Base-by-base conservation (phyloP, 2,329 filamentous ascomycete species). In the Arthrocladium fulminans region DNA sequence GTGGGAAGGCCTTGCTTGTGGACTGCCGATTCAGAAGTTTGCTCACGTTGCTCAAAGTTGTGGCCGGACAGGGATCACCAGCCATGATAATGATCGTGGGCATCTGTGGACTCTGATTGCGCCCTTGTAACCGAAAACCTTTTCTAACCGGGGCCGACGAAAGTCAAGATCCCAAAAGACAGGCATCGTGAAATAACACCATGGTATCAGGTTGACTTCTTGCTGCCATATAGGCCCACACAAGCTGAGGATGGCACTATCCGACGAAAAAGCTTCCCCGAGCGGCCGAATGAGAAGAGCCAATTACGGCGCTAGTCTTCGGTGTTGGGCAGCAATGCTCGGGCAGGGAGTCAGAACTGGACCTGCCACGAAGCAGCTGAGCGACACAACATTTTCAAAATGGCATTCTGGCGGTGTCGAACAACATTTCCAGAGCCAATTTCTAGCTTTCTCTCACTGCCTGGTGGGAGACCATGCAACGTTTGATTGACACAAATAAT, bases 321-420 rank as follows among this genome's bases (percentile, higher is more conserved):
- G 25, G 32, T 32, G 22, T 47, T 47, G 44, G 44, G 44, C 44
- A 47, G 44, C 44, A 47, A 47, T 47, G 44, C 32, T 25, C 44
- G 20, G 44, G 22, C 34, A 38, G 27, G 30, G 13, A 39, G 24
- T 12, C 34, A 5, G 15, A 19, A 34, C 9, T 32, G 9, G 25
- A 12, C 23, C 25, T 32, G 23, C 19, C 25, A 44, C 20, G 19
- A n/a, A 24, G n/a, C 10, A 42, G 13, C 39, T 15, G 32, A 35
- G 32, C 32, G 32, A 15, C 13, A 15, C 13, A 23, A 6, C 19
- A 6, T 22, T 13, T 24, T 10, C 20, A 42, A 10, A 27, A 42
- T 24, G 39, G n/a, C n/a, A n/a, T 23, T n/a, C 22, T 25, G 39
- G 27, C 39, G 13, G 22, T 22, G n/a, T 45, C 42, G 29, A 35